A percentile compares a stretch with the other conserved stretches of the same genome.
Conservation (phyloP, 192 early-diverging fungal species). For the Paraglomus occultum region DNA sequence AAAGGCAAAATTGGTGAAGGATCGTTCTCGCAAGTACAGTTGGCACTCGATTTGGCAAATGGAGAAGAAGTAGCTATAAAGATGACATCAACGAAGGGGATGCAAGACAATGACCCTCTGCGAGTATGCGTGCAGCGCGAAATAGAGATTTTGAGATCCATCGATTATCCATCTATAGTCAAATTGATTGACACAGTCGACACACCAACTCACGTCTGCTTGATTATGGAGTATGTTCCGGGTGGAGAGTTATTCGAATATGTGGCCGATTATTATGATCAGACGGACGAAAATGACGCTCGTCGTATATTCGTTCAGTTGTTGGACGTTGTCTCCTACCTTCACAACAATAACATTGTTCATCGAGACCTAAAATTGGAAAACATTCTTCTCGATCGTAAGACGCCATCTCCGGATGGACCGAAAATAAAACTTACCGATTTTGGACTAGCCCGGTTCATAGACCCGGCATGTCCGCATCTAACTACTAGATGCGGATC, state of each 20-base stretch:
- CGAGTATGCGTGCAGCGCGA: conserved; percentile 40
- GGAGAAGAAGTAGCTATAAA: conserved; percentile 57
- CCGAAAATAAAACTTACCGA: conserved; percentile 63
- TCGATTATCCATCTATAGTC: conserved; percentile 70
- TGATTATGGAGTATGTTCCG: conserved; percentile 68
- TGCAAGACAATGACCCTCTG: conserved; percentile 42
- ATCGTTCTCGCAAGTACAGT: conserved; percentile 59
- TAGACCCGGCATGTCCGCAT: conserved; percentile 42
- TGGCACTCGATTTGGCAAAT: conserved; percentile 48
- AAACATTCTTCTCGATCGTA: conserved; percentile 48
- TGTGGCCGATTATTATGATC: conserved; percentile 48
- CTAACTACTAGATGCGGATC: conserved; percentile 65
- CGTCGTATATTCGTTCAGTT: conserved; percentile 58
- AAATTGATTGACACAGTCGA: conserved; percentile 61
- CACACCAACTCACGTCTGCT: conserved; percentile 57
- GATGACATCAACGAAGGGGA: conserved; percentile 47
- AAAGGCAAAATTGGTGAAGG: conserved; percentile 49
- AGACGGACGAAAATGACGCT: conserved; percentile 44
- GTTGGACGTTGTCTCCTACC: conserved; percentile 53
- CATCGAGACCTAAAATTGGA: conserved; percentile 68
- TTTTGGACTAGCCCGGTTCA: conserved; percentile 56
- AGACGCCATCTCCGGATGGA: conserved; percentile 26
- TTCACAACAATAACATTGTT: conserved; percentile 63
- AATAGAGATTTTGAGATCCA: conserved; percentile 45
- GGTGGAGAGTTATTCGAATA: conserved; percentile 78